Base-by-base conservation (phyloP, 208 protist species). In the Leishmania major region DNA sequence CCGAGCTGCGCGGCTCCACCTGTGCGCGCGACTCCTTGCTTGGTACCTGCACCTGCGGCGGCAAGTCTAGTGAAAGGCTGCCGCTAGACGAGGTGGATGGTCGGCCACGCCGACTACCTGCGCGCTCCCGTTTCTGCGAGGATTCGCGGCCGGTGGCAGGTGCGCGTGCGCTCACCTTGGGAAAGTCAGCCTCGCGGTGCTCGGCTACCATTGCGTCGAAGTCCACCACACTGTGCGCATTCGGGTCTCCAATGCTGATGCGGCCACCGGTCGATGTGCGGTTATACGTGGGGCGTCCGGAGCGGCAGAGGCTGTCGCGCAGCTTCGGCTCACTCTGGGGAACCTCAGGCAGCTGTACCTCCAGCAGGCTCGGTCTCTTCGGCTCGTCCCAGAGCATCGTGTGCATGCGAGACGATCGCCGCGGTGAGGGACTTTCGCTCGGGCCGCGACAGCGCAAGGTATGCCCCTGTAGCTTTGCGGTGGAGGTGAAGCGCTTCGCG, bases 381-480 rank as follows among this genome's bases (percentile, higher is more conserved):
- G 79, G 45, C 57, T 92, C 85, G 35, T 97, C 94, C 93, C 94
- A 97, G 25, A 97, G 51, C 88, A 95, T 89, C 25, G 93, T 97
- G 85, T 96, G 92, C 89, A 92, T 91, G 51, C 94, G 89, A 53
- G 94, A 94, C 17, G 93, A 96, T 10, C 91, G 87, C 25, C 92
- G 92, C 78, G 92, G 92, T 25, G 93, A 95, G 2, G 92, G 91
- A 79, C 91, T 97, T 73, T 78, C 83, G 66, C 93, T 96, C 7
- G 93, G 93, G 4, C 94, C 94, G 47, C 94, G 88, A 78, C 94
- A 97, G 72, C 86, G 79, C 77, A 95, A 79, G n/a, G 91, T 94
- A 67, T 97, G 94, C 11, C 90, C 83, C 49, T 94, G 90, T 53
- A 97, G 83, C 82, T 97, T 97, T 10, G 88, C 87, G 8, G 87